phyloP scores from a whole-genome alignment of 345 rosid genomes.

The Camelina laxa region DNA sequence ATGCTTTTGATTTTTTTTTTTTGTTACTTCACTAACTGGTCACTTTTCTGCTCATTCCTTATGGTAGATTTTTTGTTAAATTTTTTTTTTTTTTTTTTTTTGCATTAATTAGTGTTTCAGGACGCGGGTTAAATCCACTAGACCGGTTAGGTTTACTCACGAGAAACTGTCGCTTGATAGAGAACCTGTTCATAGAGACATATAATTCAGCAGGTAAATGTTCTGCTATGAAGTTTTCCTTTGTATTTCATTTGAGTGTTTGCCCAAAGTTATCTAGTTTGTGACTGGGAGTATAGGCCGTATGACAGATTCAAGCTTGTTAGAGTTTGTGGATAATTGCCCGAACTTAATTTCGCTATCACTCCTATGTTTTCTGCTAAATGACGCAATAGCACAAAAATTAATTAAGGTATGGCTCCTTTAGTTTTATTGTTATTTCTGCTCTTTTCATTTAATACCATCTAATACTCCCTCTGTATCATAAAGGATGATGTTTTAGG shows the following conservation, averaged over 20 bases:
- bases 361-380: slow-evolving; percentile 74
- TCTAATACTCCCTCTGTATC: no score
- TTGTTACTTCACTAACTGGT: slow-evolving; percentile 2
- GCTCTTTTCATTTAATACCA: slow-evolving; percentile 17
- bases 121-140: slow-evolving; percentile 58
- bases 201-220: slow-evolving; percentile 55
- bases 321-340: slow-evolving; percentile 66
- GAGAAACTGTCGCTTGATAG: slow-evolving; percentile 64
- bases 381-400: slow-evolving; percentile 62
- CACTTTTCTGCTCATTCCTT: slow-evolving; percentile 20
- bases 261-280: slow-evolving; percentile 40
- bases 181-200: slow-evolving; percentile 73
- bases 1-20: background rate
- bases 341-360: slow-evolving; percentile 71
- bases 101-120: slow-evolving; percentile 19
- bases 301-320: slow-evolving; percentile 64
- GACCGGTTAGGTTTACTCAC: slow-evolving; percentile 71
- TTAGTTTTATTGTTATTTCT: slow-evolving; percentile 13
- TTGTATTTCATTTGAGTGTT: slow-evolving; percentile 15
- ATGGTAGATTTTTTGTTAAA: background rate
- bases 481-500: no score
- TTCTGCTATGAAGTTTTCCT: slow-evolving; percentile 30
- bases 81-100: background rate
- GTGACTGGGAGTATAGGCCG: slow-evolving; percentile 70
- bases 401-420: slow-evolving; percentile 59